Percentiles rank a stretch among this genome's conserved stretches.
Conservation (phyloP, 2,329 filamentous ascomycete genomes). For the Aspergillus candidus region DNA sequence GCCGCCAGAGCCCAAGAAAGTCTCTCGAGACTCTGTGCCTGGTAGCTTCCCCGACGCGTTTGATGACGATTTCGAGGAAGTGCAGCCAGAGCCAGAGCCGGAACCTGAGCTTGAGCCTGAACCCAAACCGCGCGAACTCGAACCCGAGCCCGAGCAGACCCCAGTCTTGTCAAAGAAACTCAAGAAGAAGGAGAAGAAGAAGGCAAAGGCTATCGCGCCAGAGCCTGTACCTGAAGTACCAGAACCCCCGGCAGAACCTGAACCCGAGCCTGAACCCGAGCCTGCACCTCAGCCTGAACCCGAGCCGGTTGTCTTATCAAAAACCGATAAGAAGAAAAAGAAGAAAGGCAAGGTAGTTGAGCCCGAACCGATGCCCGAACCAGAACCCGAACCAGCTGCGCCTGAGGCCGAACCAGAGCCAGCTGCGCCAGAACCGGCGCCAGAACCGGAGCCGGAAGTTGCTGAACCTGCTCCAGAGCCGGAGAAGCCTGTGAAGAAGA, state of each 20-base stretch:
- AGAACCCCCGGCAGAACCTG: slow-evolving; percentile 27
- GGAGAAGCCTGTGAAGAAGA: slow-evolving; percentile 28
- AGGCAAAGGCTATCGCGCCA: slow-evolving; percentile 8
- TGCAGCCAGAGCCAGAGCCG: slow-evolving; percentile 18
- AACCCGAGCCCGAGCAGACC: slow-evolving; percentile 35
- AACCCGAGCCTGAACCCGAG: slow-evolving; percentile 16
- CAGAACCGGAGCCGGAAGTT: slow-evolving; percentile 24
- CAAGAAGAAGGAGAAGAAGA: slow-evolving; percentile 17
- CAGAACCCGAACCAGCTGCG: slow-evolving; percentile 13
- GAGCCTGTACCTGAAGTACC: slow-evolving; percentile 15
- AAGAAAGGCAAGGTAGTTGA: slow-evolving; percentile 25
- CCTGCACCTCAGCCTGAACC: slow-evolving; percentile 18
- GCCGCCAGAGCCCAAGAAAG: slow-evolving; percentile 30
- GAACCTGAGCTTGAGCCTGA: slow-evolving; percentile 10
- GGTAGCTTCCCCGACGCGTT: slow-evolving; percentile 54
- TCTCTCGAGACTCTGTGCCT: slow-evolving; percentile 42
- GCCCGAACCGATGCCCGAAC: slow-evolving; percentile 17
- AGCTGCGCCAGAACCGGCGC: slow-evolving; percentile 9
- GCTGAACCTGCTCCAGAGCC: slow-evolving; percentile 15
- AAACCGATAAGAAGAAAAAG: slow-evolving; percentile 18
- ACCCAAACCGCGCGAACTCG: slow-evolving; percentile 16
- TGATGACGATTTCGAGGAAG: slow-evolving; percentile 39
- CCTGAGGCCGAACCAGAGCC: slow-evolving; percentile 11
- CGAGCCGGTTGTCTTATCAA: slow-evolving; percentile 16
- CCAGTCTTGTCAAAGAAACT: slow-evolving; percentile 12